phyloP scores from a whole-genome alignment of 352 stramenopile species.

The Peronospora farinosa region DNA sequence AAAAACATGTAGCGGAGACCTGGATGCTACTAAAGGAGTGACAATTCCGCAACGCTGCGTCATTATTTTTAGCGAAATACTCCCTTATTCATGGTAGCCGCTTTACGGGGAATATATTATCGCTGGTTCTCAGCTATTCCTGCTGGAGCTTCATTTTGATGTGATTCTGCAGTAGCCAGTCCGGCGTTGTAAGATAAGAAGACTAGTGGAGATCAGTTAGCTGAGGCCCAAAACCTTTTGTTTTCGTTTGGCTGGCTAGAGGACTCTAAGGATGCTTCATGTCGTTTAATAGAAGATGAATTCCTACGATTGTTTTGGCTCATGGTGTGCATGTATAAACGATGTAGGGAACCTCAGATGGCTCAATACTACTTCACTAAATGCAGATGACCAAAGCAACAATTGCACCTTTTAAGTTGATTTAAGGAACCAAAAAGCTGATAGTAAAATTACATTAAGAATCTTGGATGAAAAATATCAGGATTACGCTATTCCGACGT shows the following conservation, averaged over 20 bases:
- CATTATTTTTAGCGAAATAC: too few species aligned
- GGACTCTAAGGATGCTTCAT: conserved; percentile 15
- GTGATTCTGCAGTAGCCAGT: conserved; percentile 28
- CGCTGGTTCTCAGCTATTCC: conserved; percentile 36
- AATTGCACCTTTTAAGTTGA: conserved; percentile 17
- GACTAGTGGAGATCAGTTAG: conserved; percentile 24
- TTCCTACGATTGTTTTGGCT: conserved; percentile 53
- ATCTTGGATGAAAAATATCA: conserved; percentile 47
- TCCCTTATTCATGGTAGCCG: conserved; percentile 19
- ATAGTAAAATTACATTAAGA: conserved; percentile 30
- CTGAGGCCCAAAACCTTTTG: conserved; percentile 32
- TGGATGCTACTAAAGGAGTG: conserved; percentile 17
- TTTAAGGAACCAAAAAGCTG: conserved; percentile 42
- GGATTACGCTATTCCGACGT: conserved; percentile 51
- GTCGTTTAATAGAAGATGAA: conserved; percentile 4
- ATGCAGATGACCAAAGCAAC: conserved; percentile 22
- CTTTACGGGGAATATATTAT: conserved; percentile 30
- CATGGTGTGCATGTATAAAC: conserved; percentile 42
- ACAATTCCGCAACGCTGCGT: conserved; percentile 2
- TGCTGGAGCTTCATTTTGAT: conserved; percentile 63
- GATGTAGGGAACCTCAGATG: conserved; percentile 32
- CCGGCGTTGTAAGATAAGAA: conserved; percentile 19
- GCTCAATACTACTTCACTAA: conserved; percentile 55
- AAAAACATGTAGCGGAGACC: conserved; percentile 35
- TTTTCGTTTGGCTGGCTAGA: conserved; percentile 42